Evolutionary conservation across 1,284 basidiomycete species (phyloP), one percentile per base, ranked within the genome.

Genomic region (Boletus mariae): DNA sequence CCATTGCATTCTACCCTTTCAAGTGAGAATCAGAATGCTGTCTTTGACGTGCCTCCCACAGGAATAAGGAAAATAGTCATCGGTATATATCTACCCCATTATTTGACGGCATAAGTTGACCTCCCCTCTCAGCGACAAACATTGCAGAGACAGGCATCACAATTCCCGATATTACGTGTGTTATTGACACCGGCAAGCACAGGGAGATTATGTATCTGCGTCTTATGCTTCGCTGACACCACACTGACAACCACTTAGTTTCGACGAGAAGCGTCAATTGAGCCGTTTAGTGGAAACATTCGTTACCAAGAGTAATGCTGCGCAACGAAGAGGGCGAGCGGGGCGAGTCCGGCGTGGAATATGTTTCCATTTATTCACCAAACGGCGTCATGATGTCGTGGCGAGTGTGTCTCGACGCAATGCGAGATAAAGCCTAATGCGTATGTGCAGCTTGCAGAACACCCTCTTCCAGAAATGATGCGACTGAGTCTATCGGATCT

Each of bases 121-220:
- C 82, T 12, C 4, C 13, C 26, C 15, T 51, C 20, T 28, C 47
- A 81, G 80, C 80, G 2, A 81, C 80, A 11, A 82, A 85, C 60
- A 81, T 83, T 52, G 80, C 91, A 28, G 93, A 97, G 69, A 97
- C 93, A 13, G 96, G 96, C 69, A 91, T 99, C 55, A 99, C 96
- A 0, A 98, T 99, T 54, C 96, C 96, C 5, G 97, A 99, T 64
- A 92, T 98, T 54, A 98, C 96, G 3, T 96, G 94, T 63, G 97
- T 99, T 12, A 95, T 99, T 53, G 97, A 99, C 69, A 84, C 87
- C 0, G 97, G 97, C 46, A 95, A 94, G 67, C 95, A 99, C 67
- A 82, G 91, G 57, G 88, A 94, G 73, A 95, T 96, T 88, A 83
- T 89, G 87, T 89, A 59, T 51, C 62, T 60, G 5, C 10, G 5